phyloP scores from a whole-genome alignment of 768 basidiomycete species.

The Suillus alpinus region DNA sequence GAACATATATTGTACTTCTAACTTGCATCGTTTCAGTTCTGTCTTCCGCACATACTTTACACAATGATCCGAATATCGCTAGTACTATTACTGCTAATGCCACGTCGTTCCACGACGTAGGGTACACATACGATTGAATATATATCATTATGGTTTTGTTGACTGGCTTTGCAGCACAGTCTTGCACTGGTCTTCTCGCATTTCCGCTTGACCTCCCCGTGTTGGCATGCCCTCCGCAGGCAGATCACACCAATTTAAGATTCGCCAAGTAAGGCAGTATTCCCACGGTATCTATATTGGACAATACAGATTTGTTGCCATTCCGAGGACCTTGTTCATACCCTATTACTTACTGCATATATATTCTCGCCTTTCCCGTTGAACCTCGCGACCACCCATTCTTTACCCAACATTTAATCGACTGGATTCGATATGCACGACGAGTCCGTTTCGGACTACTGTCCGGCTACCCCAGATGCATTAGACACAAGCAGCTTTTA shows the following conservation, averaged over 20 bases:
- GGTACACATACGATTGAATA: conserved; percentile 1
- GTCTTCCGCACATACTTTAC: conserved; percentile 13
- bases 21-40: conserved; percentile 3
- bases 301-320: background rate
- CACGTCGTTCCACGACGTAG: background rate
- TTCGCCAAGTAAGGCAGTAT: background rate
- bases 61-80: background rate
- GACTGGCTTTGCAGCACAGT: background rate
- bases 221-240: background rate
- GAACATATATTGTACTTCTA: conserved; percentile 14
- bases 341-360: conserved; percentile 1
- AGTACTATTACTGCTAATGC: conserved; percentile 1
- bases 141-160: background rate
- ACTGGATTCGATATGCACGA: conserved; percentile 21
- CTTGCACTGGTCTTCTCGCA: background rate
- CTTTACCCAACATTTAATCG: background rate
- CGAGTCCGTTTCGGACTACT: conserved; percentile 20
- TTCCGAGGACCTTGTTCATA: conserved; percentile 4
- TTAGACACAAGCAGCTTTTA: conserved; percentile 49
- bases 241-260: background rate
- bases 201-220: background rate
- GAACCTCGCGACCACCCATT: background rate
- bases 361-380: conserved; percentile 4
- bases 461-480: conserved; percentile 49
- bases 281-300: background rate